Evolutionary conservation across 352 stramenopile genomes (phyloP).

Genomic region (Globisporangium middletonii): DNA sequence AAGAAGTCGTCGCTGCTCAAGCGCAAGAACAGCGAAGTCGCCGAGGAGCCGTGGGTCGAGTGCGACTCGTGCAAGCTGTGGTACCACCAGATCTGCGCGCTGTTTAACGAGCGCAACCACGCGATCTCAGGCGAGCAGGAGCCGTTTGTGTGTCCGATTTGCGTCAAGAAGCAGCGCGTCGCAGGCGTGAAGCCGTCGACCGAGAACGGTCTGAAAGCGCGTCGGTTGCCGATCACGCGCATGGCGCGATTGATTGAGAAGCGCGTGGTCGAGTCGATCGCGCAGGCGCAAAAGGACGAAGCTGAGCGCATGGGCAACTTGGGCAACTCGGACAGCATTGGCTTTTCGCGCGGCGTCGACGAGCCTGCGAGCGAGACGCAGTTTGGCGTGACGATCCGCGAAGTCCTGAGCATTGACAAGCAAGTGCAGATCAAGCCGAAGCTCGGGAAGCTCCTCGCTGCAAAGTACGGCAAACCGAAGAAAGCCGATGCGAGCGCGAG

Average conservation of each 20-base stretch:
- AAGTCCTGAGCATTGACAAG: slow-evolving; percentile 84
- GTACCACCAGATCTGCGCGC: slow-evolving; percentile 99
- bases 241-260: slow-evolving; percentile 85
- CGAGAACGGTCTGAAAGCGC: slow-evolving; percentile 79
- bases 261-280: slow-evolving; percentile 65
- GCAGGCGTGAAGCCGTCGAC: slow-evolving; percentile 68
- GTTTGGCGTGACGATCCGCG: slow-evolving; percentile 80
- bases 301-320: slow-evolving; percentile 72
- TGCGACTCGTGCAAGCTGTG: slow-evolving; percentile 98
- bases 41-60: slow-evolving; percentile 97
- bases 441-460: slow-evolving; percentile 67
- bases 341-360: slow-evolving; percentile 54
- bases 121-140: slow-evolving; percentile 87
- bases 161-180: slow-evolving; percentile 76
- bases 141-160: slow-evolving; percentile 83
- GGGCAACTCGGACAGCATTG: slow-evolving; percentile 80
- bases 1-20: slow-evolving; percentile 94
- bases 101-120: slow-evolving; percentile 99
- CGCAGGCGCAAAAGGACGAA: slow-evolving; percentile 73
- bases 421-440: slow-evolving; percentile 84
- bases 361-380: slow-evolving; percentile 73
- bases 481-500: slow-evolving; percentile 21
- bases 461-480: slow-evolving; percentile 62
- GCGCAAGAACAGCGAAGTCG: slow-evolving; percentile 98
- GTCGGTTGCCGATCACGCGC: slow-evolving; percentile 68